phyloP scores from a whole-genome alignment of 352 stramenopile genomes.

The Pythium pectinolyticum region DNA sequence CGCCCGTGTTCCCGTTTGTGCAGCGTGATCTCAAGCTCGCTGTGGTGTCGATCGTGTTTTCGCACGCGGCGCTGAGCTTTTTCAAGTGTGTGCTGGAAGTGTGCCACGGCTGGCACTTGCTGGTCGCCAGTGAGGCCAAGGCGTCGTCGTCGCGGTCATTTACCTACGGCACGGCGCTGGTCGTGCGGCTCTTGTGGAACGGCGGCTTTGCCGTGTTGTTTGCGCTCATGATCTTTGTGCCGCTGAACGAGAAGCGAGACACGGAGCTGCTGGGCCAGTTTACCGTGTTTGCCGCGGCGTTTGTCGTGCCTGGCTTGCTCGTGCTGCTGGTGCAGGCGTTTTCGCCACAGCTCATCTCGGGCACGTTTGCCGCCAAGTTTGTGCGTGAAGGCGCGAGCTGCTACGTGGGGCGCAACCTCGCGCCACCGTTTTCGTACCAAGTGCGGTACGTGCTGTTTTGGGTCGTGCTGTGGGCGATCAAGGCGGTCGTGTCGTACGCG shows the following conservation, averaged over 20 bases:
- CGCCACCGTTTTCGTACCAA: constrained; percentile 36
- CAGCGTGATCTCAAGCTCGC: constrained; percentile 44
- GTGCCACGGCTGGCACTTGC: constrained; percentile 40
- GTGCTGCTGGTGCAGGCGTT: constrained; percentile 34
- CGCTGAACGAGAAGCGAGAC: constrained; percentile 27
- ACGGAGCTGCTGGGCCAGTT: constrained; percentile 28
- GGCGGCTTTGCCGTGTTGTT: constrained; percentile 36
- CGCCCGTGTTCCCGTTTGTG: constrained; percentile 35
- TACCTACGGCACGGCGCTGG: constrained; percentile 39
- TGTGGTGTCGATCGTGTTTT: constrained; percentile 35
- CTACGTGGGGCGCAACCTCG: constrained; percentile 46
- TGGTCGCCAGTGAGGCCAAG: constrained; percentile 27
- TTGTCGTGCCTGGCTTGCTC: constrained; percentile 30
- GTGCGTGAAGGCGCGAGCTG: constrained; percentile 42
- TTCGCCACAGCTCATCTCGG: constrained; percentile 33
- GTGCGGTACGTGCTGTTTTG: constrained; percentile 41
- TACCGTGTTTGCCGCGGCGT: constrained; percentile 12
- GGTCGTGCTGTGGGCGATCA: constrained; percentile 37
- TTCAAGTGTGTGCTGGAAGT: constrained; percentile 43
- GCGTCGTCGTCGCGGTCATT: constrained; percentile 40
- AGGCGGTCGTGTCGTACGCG: constrained; percentile 44
- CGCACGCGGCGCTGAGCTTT: constrained; percentile 27
- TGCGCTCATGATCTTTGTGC: constrained; percentile 40
- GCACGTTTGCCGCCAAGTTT: constrained; percentile 41
- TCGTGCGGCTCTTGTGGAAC: constrained; percentile 42